Percentiles rank a stretch among this genome's conserved stretches.
Conservation (phyloP, 1,139 yeast species). For the Suhomyces choctaworum region DNA sequence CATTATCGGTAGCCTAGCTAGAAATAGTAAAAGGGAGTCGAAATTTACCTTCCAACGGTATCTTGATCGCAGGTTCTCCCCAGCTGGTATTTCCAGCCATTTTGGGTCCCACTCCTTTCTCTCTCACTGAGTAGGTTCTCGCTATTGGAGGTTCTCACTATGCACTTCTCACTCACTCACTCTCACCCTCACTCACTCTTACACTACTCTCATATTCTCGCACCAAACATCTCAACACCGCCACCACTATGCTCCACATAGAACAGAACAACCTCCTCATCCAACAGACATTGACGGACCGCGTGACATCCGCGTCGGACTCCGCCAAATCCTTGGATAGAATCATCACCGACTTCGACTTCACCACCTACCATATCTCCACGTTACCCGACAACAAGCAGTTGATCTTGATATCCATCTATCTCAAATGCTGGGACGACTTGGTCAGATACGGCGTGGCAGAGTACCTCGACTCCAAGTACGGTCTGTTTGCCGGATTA, state of each 20-base stretch:
- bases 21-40: too few relatives aligned
- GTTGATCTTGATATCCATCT: constrained; percentile 65
- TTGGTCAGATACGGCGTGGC: constrained; percentile 66
- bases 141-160: too few relatives aligned
- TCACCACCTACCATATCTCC: constrained; percentile 89
- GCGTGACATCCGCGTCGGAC: constrained; percentile 34
- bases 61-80: too few relatives aligned
- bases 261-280: constrained; percentile 47
- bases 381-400: constrained; percentile 69
- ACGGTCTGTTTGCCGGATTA: constrained; percentile 34
- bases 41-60: too few relatives aligned
- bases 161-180: neutral
- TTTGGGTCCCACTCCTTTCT: too few relatives aligned
- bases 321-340: constrained; percentile 68
- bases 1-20: too few relatives aligned
- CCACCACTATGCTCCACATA: constrained; percentile 41
- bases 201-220: constrained; percentile 1
- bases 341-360: constrained; percentile 91
- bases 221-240: neutral
- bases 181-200: neutral
- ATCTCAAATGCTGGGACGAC: constrained; percentile 76
- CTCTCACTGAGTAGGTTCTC: too few relatives aligned
- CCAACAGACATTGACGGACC: constrained; percentile 43
- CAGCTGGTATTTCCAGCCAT: too few relatives aligned
- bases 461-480: constrained; percentile 42